Conservation (phyloP, 2,329 filamentous ascomycete species). For the Sporothrix sp. region DNA sequence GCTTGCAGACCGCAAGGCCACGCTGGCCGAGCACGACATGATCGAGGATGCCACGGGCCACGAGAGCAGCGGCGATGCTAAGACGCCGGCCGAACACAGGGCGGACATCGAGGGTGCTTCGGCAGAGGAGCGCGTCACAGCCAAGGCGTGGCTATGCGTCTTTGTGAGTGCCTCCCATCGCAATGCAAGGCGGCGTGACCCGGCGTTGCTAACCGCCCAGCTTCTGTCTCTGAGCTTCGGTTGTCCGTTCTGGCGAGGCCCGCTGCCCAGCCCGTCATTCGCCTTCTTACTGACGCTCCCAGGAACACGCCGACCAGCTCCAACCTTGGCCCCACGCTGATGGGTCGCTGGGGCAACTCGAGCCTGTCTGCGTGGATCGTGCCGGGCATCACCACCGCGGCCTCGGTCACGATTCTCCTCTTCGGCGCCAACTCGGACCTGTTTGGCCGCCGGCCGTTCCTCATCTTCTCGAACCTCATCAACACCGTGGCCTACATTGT, state of each 20-base stretch:
- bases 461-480: constrained; percentile 9
- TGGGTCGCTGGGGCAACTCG: constrained; percentile 1
- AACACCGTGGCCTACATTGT: constrained; percentile 6
- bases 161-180: background rate
- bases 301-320: background rate
- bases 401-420: background rate
- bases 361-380: constrained; percentile 1
- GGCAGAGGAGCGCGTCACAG: background rate
- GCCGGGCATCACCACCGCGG: constrained; percentile 1
- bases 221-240: constrained; percentile 3
- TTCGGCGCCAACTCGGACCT: constrained; percentile 11
- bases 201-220: too few relatives aligned
- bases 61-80: background rate
- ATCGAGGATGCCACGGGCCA: background rate
- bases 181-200: too few relatives aligned
- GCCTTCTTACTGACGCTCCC: too few relatives aligned
- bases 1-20: too few relatives aligned
- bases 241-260: constrained; percentile 1
- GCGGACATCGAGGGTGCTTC: background rate
- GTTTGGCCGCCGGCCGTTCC: constrained; percentile 9
- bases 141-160: constrained; percentile 1
- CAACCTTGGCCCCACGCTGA: background rate
- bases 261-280: too few relatives aligned
- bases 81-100: too few relatives aligned
- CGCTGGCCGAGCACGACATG: constrained; percentile 33